Base-by-base conservation (phyloP, 108 stramenopile species). In the Mediolabrus comicus region DNA sequence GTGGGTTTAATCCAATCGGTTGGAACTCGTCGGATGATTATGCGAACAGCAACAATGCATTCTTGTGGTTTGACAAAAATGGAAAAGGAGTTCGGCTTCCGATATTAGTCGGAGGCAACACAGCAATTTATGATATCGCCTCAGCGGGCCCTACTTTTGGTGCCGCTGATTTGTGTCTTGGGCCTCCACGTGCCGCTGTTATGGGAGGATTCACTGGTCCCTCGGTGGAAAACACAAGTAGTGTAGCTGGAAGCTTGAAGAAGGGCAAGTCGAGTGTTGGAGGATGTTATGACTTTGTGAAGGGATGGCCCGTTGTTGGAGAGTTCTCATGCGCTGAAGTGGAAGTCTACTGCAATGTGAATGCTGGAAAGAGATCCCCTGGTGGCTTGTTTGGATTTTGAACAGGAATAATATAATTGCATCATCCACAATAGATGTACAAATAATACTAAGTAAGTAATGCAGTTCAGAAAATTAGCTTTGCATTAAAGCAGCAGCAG, bases 201-300 rank as follows among this genome's bases (percentile, higher is more conserved):
- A 80, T 93, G 86, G 92, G 92, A 34, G 89, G 89, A 25, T 93
- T 93, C 68, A 83, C 92, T 0, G 92, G 92, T 1, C 92, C 92
- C 4, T 83, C 86, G 68, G 86, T 89, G 81, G 89, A 89, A 58
- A 79, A 88, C 64, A 65, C 53, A 9, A 46, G 57, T 4, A 67
- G 79, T 39, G 83, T 82, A 53, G 86, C 88, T 19, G 88, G 88
- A 1, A 77, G 76, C 71, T 52, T 90, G 33, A 68, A 74, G 43
- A 67, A 73, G 62, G 84, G 82, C 24, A 80, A 67, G 25, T 85
- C 82, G 5, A 63, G 76, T 30, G 53, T 85, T n/a, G 85, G 87
- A 19, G 75, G 82, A 25, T 79, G 87, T 13, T 92, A 88, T 58
- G 74, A 84, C 8, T 72, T 36, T 43, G 41, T 56, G 3, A 65